Evolutionary conservation across 768 basidiomycete genomes (phyloP).

Genomic region (Podaxis carcinomalis): DNA sequence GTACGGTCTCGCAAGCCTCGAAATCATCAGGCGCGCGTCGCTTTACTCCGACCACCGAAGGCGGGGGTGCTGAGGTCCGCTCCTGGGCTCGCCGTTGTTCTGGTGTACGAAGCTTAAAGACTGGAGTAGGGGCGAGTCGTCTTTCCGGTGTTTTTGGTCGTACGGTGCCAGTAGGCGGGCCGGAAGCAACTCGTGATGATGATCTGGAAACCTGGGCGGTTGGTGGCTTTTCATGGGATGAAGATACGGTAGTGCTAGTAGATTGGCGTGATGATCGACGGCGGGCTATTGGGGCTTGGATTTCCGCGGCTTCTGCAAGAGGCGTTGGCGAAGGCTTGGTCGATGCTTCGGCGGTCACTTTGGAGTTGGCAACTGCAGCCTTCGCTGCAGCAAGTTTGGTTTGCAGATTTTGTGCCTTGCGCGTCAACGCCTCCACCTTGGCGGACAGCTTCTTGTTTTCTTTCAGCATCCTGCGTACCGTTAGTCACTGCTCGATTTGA

Average conservation of each 20-base stretch:
- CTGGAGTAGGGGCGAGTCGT: conserved; percentile 29
- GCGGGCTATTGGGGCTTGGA: conserved; percentile 15
- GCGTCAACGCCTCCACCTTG: conserved; percentile 67
- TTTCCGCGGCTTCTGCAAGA: conserved; percentile 8
- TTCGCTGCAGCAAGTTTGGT: conserved; percentile 57
- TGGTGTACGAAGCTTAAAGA: conserved; percentile 53
- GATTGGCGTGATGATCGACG: conserved; percentile 24
- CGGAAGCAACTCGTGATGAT: conserved; percentile 34
- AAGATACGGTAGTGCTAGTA: conserved; percentile 15
- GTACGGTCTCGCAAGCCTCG: conserved; percentile 49
- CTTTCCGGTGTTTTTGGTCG: conserved; percentile 55
- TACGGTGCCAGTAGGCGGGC: conserved; percentile 30
- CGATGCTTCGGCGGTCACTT: neutral
- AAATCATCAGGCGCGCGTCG: conserved; percentile 76
- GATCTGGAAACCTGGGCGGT: conserved; percentile 17
- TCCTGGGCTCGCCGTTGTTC: conserved; percentile 29
- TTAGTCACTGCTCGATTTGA: conserved; percentile 9
- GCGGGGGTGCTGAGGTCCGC: conserved; percentile 25
- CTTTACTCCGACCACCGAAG: conserved; percentile 58
- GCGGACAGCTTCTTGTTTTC: conserved; percentile 71
- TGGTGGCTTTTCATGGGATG: conserved; percentile 14
- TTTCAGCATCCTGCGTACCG: conserved; percentile 56
- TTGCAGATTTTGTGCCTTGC: conserved; percentile 72
- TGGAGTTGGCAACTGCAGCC: conserved; percentile 20
- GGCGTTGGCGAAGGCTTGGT: conserved; percentile 13